phyloP scores from a whole-genome alignment of 1,284 basidiomycete genomes.

The Irpex sp. region DNA sequence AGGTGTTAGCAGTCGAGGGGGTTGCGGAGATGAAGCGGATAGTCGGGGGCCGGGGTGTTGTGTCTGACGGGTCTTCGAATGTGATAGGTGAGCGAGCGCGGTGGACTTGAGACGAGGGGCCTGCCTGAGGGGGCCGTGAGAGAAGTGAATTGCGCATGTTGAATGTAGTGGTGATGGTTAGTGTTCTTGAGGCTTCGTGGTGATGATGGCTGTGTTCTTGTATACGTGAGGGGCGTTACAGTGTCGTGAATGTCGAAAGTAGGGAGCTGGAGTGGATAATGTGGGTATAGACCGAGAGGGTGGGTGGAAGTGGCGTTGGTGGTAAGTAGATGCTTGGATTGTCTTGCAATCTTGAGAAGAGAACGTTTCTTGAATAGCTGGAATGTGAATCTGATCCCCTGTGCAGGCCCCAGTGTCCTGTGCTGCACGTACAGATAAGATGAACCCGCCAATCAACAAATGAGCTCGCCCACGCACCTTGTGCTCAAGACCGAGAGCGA shows the following conservation, averaged over 20 bases:
- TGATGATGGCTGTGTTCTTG: not conserved
- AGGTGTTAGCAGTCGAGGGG: slow-evolving; percentile 49
- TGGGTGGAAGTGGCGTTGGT: slow-evolving; percentile 8
- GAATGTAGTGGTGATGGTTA: not conserved
- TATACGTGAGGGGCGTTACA: not conserved
- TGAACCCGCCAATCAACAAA: not conserved
- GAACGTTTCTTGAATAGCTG: slow-evolving; percentile 15
- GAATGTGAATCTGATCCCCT: slow-evolving; percentile 11
- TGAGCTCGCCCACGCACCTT: slow-evolving; percentile 2
- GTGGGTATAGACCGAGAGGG: slow-evolving; percentile 1
- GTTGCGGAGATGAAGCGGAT: slow-evolving; percentile 66
- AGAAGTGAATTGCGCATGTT: slow-evolving; percentile 31
- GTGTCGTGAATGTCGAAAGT: slow-evolving; percentile 11
- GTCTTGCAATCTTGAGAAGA: not conserved
- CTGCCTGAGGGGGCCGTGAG: slow-evolving; percentile 23
- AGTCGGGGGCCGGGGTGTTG: slow-evolving; percentile 38
- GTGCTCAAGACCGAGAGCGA: not conserved
- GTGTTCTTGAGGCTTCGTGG: not conserved
- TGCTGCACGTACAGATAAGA: not conserved
- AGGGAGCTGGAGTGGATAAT: slow-evolving; percentile 16
- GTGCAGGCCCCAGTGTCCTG: slow-evolving; percentile 7
- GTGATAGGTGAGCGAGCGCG: slow-evolving; percentile 18
- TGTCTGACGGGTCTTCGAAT: slow-evolving; percentile 16
- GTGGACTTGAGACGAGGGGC: slow-evolving; percentile 20
- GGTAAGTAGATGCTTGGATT: slow-evolving; percentile 5